Conservation (phyloP, 352 stramenopile genomes). For the Phytophthora palmivora region DNA sequence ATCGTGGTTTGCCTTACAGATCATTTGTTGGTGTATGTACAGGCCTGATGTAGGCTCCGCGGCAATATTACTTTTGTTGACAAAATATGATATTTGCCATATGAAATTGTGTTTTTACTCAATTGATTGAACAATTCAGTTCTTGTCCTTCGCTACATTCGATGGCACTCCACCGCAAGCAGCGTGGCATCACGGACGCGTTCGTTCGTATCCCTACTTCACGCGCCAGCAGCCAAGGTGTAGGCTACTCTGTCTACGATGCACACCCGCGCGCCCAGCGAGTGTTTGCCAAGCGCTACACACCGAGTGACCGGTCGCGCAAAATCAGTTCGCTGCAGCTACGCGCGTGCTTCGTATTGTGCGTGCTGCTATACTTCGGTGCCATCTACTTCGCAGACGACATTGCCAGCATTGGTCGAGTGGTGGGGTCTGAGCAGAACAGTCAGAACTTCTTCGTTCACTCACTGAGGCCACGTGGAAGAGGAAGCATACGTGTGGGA, state of each 20-base stretch:
- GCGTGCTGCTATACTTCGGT: conserved; percentile 56
- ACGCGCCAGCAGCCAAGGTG: background rate
- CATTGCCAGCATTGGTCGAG: conserved; percentile 42
- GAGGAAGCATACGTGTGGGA: conserved; percentile 22
- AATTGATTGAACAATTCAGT: conserved; percentile 9
- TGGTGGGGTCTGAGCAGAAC: conserved; percentile 39
- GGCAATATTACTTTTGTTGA: too few relatives aligned
- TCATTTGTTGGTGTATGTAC: too few relatives aligned
- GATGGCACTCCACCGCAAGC: conserved; percentile 50
- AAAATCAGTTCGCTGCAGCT: conserved; percentile 58
- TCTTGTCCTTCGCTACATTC: conserved; percentile 5
- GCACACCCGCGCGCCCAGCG: conserved; percentile 13
- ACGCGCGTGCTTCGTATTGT: conserved; percentile 60
- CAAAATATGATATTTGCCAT: too few relatives aligned
- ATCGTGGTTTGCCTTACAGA: too few relatives aligned
- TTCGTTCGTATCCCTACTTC: conserved; percentile 44
- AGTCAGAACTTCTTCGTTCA: conserved; percentile 46
- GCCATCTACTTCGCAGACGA: conserved; percentile 64
- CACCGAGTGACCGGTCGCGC: conserved; percentile 26
- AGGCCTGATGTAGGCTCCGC: too few relatives aligned
- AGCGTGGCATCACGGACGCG: conserved; percentile 27
- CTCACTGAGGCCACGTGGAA: conserved; percentile 26
- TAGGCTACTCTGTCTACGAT: conserved; percentile 30
- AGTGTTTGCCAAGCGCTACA: conserved; percentile 31
- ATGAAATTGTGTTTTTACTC: too few relatives aligned